A percentile compares a stretch with the other conserved stretches of the same genome.
Conservation (phyloP, 345 rosid genomes). For the Camelina sativa region DNA sequence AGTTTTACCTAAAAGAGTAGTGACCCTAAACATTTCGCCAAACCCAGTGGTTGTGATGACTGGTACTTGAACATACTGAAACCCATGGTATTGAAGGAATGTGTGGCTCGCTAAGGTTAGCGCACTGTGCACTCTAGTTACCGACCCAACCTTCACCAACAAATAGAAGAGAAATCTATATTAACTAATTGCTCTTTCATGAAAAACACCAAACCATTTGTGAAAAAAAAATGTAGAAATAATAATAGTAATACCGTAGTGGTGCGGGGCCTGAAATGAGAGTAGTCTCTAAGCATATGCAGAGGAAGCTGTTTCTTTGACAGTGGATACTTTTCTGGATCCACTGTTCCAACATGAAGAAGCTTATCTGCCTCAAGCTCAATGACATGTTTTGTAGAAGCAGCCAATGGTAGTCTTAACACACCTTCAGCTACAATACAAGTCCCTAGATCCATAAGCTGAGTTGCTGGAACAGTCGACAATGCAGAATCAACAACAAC, state of each 20-base stretch:
- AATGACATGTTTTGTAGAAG: constrained; percentile 47
- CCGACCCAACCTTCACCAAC: constrained; percentile 85
- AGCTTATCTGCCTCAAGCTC: constrained; percentile 71
- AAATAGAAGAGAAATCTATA: constrained; percentile 6
- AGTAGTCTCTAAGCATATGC: constrained; percentile 60
- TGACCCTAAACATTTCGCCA: constrained; percentile 65
- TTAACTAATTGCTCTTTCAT: constrained; percentile 20
- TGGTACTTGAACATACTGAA: constrained; percentile 77
- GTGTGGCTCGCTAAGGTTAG: constrained; percentile 67
- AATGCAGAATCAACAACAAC: constrained; percentile 66
- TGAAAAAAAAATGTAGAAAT: too few species aligned
- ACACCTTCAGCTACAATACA: constrained; percentile 77
- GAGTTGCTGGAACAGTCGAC: constrained; percentile 49
- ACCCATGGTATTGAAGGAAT: constrained; percentile 72
- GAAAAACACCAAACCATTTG: background rate
- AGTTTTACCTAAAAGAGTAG: constrained; percentile 50
- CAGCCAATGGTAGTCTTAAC: constrained; percentile 40
- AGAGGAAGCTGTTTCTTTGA: constrained; percentile 76
- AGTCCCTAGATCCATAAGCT: constrained; percentile 62
- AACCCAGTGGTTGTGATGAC: constrained; percentile 71
- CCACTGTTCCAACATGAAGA: constrained; percentile 80
- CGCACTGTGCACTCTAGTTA: constrained; percentile 69
- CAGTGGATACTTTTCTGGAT: constrained; percentile 59
- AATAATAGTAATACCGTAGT: constrained; percentile 56
- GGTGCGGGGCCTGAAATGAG: constrained; percentile 89